Conservation (phyloP, 257 asterid species). For the Striga asiatica region DNA sequence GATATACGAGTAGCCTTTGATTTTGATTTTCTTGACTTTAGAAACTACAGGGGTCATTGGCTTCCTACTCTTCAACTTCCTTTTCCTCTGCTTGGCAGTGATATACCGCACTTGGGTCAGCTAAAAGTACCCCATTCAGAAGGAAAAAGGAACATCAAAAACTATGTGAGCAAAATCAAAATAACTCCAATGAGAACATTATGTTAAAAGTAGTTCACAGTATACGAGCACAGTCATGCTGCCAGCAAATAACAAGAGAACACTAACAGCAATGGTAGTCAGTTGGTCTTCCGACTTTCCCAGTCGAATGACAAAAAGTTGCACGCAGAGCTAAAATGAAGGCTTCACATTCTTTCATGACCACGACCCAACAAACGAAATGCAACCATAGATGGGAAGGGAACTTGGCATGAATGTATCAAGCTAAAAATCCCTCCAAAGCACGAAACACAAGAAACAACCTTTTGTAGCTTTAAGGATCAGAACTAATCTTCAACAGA, state of each 20-base stretch:
- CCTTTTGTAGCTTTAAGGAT: too few species aligned
- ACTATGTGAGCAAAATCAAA: neutral
- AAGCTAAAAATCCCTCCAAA: neutral
- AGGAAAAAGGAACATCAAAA: neutral
- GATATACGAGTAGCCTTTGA: too few species aligned
- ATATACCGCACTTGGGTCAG: conserved; percentile 57
- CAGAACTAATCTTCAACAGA: too few species aligned
- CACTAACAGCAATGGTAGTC: too few species aligned
- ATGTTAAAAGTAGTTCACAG: too few species aligned
- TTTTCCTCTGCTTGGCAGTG: conserved; percentile 63
- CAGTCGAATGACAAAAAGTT: too few species aligned
- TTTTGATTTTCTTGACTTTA: too few species aligned
- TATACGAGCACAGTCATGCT: too few species aligned
- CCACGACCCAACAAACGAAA: neutral
- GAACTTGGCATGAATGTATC: neutral
- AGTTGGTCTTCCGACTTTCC: too few species aligned
- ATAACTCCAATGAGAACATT: conserved; percentile 8
- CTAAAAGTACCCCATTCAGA: conserved; percentile 22
- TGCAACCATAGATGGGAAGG: neutral
- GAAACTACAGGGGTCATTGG: conserved; percentile 62
- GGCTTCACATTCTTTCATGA: neutral
- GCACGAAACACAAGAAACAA: neutral
- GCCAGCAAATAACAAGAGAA: too few species aligned
- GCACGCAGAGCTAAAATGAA: neutral
- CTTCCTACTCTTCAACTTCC: conserved; percentile 67